Percentiles rank a stretch among this genome's conserved stretches.
Conservation (phyloP, 768 basidiomycete genomes). For the Tylopilus felleus region DNA sequence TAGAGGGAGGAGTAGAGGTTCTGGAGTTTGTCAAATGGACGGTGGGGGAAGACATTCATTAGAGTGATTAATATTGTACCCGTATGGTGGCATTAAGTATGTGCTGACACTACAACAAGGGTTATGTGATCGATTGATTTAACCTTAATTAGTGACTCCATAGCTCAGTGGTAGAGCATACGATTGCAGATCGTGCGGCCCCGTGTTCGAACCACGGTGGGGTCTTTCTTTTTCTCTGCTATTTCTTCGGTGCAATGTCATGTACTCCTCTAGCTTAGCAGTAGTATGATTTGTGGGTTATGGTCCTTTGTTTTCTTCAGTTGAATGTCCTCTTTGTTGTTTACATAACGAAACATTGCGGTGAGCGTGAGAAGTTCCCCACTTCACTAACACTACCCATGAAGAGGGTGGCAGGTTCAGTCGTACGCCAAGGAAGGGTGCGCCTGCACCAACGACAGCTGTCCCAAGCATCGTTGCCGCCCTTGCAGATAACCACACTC, state of each 20-base stretch:
- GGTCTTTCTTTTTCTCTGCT: constrained; percentile 24
- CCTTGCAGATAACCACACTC: constrained; percentile 73
- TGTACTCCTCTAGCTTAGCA: too few relatives aligned
- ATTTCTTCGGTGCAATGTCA: neutral
- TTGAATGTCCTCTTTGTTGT: too few relatives aligned
- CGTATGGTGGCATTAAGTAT: neutral
- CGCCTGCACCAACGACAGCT: constrained; percentile 23
- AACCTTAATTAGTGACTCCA: constrained; percentile 16
- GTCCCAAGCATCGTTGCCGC: constrained; percentile 30
- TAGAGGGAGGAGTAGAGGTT: constrained; percentile 35
- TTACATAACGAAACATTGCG: neutral
- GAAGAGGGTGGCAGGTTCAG: constrained; percentile 38
- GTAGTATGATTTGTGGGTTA: too few relatives aligned
- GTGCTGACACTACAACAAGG: neutral
- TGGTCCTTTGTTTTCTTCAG: too few relatives aligned
- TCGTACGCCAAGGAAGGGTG: constrained; percentile 36
- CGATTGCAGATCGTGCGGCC: constrained; percentile 59
- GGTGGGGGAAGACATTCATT: constrained; percentile 44
- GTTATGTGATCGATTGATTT: too few relatives aligned
- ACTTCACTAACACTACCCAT: constrained; percentile 24
- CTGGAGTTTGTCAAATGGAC: constrained; percentile 63
- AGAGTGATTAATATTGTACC: neutral
- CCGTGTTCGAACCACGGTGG: constrained; percentile 58
- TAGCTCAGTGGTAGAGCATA: constrained; percentile 54
- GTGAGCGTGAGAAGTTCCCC: neutral